Percentiles rank a stretch among this genome's conserved stretches.
These are phyloP conservation scores for Zymoseptoria passerinii DNA, from an alignment of 2,329 filamentous ascomycete species.

Conservation along the genomic window DNA sequence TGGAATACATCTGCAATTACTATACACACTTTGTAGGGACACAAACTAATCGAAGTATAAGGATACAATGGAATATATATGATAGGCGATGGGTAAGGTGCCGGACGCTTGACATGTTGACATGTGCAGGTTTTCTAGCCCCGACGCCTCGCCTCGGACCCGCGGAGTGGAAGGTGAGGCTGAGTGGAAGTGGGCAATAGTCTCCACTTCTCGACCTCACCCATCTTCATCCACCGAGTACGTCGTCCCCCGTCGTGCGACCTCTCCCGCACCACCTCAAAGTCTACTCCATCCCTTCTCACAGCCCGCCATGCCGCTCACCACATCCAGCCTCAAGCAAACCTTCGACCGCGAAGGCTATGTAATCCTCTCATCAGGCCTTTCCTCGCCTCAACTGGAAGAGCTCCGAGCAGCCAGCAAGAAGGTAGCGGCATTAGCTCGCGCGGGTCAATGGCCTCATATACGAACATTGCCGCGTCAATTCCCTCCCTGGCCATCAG, in stretches of 20 bases:
- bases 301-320: not conserved
- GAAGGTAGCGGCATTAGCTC: slow-evolving; percentile 51
- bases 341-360: slow-evolving; percentile 55
- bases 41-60: too few relatives aligned
- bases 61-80: too few relatives aligned
- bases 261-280: not conserved
- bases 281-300: not conserved
- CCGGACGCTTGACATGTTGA: too few relatives aligned
- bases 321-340: not conserved
- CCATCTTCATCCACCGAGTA: not conserved
- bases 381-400: slow-evolving; percentile 48
- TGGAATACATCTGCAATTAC: too few relatives aligned
- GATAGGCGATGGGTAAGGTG: too few relatives aligned
- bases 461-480: slow-evolving; percentile 79
- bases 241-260: not conserved
- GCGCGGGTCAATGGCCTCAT: slow-evolving; percentile 65
- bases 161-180: too few relatives aligned
- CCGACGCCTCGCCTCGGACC: too few relatives aligned
- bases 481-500: slow-evolving; percentile 68
- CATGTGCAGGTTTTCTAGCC: too few relatives aligned
- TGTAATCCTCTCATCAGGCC: slow-evolving; percentile 59
- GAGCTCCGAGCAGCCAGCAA: slow-evolving; percentile 53
- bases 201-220: not conserved
- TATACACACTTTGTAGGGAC: too few relatives aligned
- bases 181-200: too few relatives aligned